phyloP scores from a whole-genome alignment of 2,329 filamentous ascomycete genomes.

The Phoma herbarum region DNA sequence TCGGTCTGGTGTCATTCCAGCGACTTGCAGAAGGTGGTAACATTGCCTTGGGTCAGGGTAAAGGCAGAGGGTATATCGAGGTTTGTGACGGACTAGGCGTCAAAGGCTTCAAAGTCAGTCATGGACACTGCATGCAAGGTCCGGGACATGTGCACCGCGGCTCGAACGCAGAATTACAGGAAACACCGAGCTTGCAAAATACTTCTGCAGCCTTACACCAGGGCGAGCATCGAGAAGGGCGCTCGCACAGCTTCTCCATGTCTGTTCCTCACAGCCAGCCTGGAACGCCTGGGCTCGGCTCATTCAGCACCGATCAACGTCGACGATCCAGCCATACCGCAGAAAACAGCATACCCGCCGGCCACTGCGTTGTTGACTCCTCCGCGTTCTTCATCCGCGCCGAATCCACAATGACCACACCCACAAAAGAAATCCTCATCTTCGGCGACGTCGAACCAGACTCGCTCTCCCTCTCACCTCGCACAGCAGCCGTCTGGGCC shows the following conservation, averaged over 20 bases:
- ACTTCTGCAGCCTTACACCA: constrained; percentile 33
- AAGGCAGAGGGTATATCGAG: constrained; percentile 84
- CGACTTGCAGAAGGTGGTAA: constrained; percentile 89
- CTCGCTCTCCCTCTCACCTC: constrained; percentile 79
- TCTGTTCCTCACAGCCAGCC: constrained; percentile 43
- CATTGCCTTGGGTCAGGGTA: constrained; percentile 80
- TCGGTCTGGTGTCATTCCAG: constrained; percentile 89
- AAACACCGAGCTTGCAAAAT: constrained; percentile 43
- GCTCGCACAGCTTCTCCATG: constrained; percentile 48
- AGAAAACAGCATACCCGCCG: constrained; percentile 34
- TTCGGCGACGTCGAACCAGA: constrained; percentile 98
- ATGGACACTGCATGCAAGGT: constrained; percentile 85
- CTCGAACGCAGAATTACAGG: constrained; percentile 53
- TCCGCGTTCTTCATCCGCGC: constrained; percentile 94
- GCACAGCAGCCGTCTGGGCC: constrained; percentile 84
- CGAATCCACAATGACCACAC: constrained; percentile 53
- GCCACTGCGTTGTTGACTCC: constrained; percentile 78
- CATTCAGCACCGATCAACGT: constrained; percentile 27
- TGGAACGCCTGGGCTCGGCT: constrained; percentile 46
- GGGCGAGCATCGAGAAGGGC: constrained; percentile 38
- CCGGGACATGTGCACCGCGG: constrained; percentile 53
- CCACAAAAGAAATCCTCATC: constrained; percentile 76
- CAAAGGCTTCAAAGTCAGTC: constrained; percentile 85
- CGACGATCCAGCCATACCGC: constrained; percentile 28
- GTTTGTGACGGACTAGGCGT: constrained; percentile 89